Evolutionary conservation across 306 rosid species (phyloP), one percentile per base, ranked within the genome.

Genomic region (Adenanthera pavonina): DNA sequence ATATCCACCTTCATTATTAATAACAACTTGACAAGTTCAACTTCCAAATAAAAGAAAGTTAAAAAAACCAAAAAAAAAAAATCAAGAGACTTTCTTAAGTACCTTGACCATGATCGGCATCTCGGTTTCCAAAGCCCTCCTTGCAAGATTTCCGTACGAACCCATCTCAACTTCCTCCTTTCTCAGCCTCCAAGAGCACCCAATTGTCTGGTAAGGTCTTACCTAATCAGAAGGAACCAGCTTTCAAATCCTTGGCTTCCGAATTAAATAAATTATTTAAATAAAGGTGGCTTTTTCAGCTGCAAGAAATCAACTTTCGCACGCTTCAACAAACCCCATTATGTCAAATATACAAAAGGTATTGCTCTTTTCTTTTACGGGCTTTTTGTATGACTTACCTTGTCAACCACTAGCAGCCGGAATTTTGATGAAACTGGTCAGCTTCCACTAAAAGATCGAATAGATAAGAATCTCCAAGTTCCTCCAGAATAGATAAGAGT

Each of bases 41-140:
- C 54, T 77, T 57, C 59, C 74, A 76, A 41, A 71, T n/a, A 52
- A 52, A 14, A 70, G 13, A 59, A 38, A 54, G 54, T n/a, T n/a
- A n/a, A 14, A 14, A 25, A 25, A 25, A 25, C 0, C 30, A 25
- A 3, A 52, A 38, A 3, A 19, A 3, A 17, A 14, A 15, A 1
- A 64, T 3, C 1, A 61, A 43, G 36, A 52, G 47, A 17, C n/a
- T 47, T 61, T 20, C 6, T 20, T 44, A 8, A 36, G 56, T 43
- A 85, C 88, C 86, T 54, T 43, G 79, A 85, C 88, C 88, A 85
- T 85, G 56, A 85, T 38, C 19, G 88, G 88, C 86, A 75, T 82
- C 20, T 85, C 84, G 7, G 88, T 85, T 44, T 78, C 88, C 79
- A 85, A 20, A 79, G 46, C 81, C 88, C 88, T 85, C 68, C 54